A percentile compares a stretch with the other conserved stretches of the same genome.
Evolutionary conservation across 2,329 filamentous ascomycete genomes (phyloP).

Genomic region (Diaporthe humulicola): DNA sequence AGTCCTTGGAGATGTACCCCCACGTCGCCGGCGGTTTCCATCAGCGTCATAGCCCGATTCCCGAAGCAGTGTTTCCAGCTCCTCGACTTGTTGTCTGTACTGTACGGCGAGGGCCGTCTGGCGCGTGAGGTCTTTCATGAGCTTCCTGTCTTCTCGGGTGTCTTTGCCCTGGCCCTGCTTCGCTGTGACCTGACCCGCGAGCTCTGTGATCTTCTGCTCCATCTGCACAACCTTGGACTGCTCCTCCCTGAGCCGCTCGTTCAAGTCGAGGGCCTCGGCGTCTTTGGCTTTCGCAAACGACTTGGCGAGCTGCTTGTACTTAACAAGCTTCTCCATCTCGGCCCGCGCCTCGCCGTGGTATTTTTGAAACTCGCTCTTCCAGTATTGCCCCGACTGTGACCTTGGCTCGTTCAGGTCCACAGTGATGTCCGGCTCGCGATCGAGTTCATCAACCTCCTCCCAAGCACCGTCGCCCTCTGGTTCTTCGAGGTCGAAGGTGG

Average conservation of each 20-base stretch:
- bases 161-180: conserved; percentile 54
- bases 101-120: conserved; percentile 70
- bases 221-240: conserved; percentile 74
- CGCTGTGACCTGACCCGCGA: conserved; percentile 68
- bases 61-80: conserved; percentile 66
- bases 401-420: conserved; percentile 80
- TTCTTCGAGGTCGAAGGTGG: conserved; percentile 57
- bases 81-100: conserved; percentile 71
- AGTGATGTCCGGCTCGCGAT: conserved; percentile 72
- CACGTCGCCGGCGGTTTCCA: conserved; percentile 50
- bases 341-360: conserved; percentile 80
- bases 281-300: conserved; percentile 85
- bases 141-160: conserved; percentile 57
- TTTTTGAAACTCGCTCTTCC: conserved; percentile 82
- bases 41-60: conserved; percentile 51
- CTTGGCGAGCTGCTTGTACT: conserved; percentile 84
- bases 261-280: conserved; percentile 75
- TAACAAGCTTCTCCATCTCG: conserved; percentile 82
- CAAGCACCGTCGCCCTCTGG: conserved; percentile 58
- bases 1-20: conserved; percentile 61
- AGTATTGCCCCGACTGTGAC: conserved; percentile 82
- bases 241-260: conserved; percentile 76
- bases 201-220: conserved; percentile 72
- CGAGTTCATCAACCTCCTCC: conserved; percentile 64
- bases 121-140: conserved; percentile 67